Conservation (phyloP, 2,329 filamentous ascomycete species). For the Colletotrichum chlorophyti region DNA sequence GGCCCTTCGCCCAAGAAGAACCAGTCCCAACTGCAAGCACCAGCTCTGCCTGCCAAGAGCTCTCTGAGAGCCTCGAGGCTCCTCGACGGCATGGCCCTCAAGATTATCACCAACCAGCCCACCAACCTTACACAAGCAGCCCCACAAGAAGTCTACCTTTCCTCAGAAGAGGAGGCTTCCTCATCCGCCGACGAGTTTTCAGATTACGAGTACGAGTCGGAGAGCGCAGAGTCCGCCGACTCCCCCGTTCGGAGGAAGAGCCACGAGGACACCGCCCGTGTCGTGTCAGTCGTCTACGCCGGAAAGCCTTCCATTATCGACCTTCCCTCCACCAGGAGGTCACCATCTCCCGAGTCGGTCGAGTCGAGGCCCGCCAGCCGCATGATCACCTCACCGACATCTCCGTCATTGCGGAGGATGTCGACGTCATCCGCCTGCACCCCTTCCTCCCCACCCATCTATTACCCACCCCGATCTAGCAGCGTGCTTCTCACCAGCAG, state of each 20-base stretch:
- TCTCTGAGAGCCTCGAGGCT: conserved; percentile 55
- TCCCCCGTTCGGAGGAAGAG: conserved; percentile 45
- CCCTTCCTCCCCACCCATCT: conserved; percentile 38
- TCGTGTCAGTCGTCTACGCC: conserved; percentile 65
- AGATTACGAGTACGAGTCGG: conserved; percentile 54
- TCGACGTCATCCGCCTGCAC: conserved; percentile 42
- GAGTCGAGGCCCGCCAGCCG: conserved; percentile 36
- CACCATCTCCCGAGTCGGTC: conserved; percentile 49
- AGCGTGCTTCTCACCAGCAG: conserved; percentile 44
- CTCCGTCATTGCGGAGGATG: conserved; percentile 38
- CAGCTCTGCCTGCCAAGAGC: conserved; percentile 58
- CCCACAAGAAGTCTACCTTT: conserved; percentile 68
- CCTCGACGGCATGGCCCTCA: conserved; percentile 43
- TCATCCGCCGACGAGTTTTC: conserved; percentile 67
- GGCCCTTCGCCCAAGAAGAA: conserved; percentile 27
- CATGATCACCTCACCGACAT: conserved; percentile 34
- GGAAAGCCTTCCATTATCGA: conserved; percentile 66
- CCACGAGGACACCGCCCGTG: conserved; percentile 63
- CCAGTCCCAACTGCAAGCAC: conserved; percentile 37
- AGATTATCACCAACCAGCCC: conserved; percentile 36
- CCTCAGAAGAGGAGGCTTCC: conserved; percentile 70
- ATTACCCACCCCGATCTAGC: conserved; percentile 49
- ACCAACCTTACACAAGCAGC: conserved; percentile 44
- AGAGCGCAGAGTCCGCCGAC: conserved; percentile 39
- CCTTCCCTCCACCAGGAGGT: conserved; percentile 46